Conservation (phyloP, 2,329 filamentous ascomycete genomes). For the Aspergillus amoenus region DNA sequence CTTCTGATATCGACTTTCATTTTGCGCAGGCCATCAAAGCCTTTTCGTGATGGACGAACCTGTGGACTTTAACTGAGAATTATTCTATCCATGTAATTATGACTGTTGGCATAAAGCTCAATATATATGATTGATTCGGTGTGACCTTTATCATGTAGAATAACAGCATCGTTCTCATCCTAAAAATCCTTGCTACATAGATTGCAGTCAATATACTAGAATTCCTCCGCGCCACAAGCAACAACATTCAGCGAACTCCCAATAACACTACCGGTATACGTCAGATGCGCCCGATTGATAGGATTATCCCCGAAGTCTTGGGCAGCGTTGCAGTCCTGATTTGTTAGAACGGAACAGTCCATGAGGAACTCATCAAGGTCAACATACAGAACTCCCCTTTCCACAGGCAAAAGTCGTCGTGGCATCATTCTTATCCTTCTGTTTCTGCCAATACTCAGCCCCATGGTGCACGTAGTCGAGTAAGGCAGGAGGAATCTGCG, state of each 20-base stretch:
- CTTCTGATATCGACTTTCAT: neutral
- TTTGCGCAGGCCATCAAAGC: neutral
- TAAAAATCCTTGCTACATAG: too few species aligned
- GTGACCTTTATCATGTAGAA: too few species aligned
- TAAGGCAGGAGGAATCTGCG: neutral
- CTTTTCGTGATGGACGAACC: neutral
- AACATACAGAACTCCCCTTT: neutral
- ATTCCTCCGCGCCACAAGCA: neutral
- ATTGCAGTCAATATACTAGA: too few species aligned
- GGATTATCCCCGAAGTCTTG: neutral
- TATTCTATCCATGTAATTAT: too few species aligned
- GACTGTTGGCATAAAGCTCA: too few species aligned
- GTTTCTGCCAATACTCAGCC: neutral
- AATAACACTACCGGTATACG: neutral
- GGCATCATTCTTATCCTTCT: neutral
- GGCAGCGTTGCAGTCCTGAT: neutral
- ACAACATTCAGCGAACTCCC: neutral
- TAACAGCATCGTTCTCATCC: too few species aligned
- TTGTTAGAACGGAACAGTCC: neutral
- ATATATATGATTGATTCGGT: too few species aligned
- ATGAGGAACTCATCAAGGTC: too few species aligned
- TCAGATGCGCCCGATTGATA: neutral
- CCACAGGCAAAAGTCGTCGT: neutral
- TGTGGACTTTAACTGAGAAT: too few species aligned
- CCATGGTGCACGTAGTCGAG: neutral